Conservation (phyloP, 768 basidiomycete genomes). For the Suillus spraguei region DNA sequence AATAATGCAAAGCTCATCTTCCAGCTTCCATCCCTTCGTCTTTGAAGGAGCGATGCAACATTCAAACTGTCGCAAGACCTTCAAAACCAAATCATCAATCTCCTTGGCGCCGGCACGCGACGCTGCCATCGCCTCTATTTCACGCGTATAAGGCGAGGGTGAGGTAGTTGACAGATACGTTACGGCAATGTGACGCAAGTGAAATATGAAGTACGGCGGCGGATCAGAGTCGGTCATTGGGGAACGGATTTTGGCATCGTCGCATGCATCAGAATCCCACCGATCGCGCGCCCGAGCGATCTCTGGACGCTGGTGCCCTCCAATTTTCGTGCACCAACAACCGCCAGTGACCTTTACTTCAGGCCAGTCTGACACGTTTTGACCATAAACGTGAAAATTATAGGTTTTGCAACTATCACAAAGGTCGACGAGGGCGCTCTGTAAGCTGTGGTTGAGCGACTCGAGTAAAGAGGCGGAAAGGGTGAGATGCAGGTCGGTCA, state of each 20-base stretch:
- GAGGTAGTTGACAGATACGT: conserved; percentile 45
- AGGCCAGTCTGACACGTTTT: conserved; percentile 55
- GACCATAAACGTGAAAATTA: conserved; percentile 55
- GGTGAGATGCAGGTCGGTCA: conserved; percentile 45
- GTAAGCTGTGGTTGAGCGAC: conserved; percentile 45
- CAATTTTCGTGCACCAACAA: conserved; percentile 45
- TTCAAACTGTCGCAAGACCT: conserved; percentile 44
- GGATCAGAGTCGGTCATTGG: conserved; percentile 32
- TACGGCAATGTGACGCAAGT: conserved; percentile 50
- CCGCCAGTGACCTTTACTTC: conserved; percentile 46
- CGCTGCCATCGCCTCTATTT: conserved; percentile 17
- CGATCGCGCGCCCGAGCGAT: conserved; percentile 9
- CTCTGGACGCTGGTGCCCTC: conserved; percentile 15
- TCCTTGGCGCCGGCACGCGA: conserved; percentile 18
- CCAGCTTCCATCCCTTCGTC: conserved; percentile 31
- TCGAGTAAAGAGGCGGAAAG: conserved; percentile 44
- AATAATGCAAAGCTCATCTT: conserved; percentile 26
- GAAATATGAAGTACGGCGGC: conserved; percentile 32
- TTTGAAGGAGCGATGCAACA: conserved; percentile 33
- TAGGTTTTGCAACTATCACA: conserved; percentile 54
- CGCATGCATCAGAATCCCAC: conserved; percentile 16
- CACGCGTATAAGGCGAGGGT: conserved; percentile 29
- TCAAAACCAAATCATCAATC: conserved; percentile 48
- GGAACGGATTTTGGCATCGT: conserved; percentile 33
- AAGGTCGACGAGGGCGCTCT: conserved; percentile 31